Conservation (phyloP, 2,329 filamentous ascomycete genomes). For the Ascosphaera acerosa region DNA sequence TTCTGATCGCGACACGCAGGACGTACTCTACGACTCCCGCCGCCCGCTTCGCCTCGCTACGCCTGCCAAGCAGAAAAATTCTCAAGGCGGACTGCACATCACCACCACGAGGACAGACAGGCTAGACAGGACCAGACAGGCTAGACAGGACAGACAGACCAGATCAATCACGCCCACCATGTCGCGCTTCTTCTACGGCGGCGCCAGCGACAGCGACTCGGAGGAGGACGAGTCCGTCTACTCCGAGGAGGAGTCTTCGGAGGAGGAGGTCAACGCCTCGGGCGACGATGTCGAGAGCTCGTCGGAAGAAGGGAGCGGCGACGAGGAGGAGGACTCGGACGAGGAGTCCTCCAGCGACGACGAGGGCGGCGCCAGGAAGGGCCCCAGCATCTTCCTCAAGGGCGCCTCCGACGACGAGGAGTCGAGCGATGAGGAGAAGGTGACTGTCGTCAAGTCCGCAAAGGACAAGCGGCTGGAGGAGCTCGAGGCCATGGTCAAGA, state of each 20-base stretch:
- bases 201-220: slow-evolving; percentile 81
- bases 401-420: slow-evolving; percentile 53
- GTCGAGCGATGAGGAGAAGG: slow-evolving; percentile 60
- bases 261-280: slow-evolving; percentile 26
- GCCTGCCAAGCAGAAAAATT: too few species aligned
- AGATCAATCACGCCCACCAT: slow-evolving; percentile 37
- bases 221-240: slow-evolving; percentile 82
- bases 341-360: slow-evolving; percentile 27
- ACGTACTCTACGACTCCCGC: too few species aligned
- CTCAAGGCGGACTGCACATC: too few species aligned
- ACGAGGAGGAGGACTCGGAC: slow-evolving; percentile 31
- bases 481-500: slow-evolving; percentile 64
- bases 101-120: too few species aligned
- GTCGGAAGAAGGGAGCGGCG: slow-evolving; percentile 23
- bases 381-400: slow-evolving; percentile 65
- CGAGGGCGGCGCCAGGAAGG: slow-evolving; percentile 35
- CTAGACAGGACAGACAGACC: background rate
- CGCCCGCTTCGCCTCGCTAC: too few species aligned
- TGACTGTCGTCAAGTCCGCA: slow-evolving; percentile 79
- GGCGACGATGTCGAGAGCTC: slow-evolving; percentile 26
- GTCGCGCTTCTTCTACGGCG: slow-evolving; percentile 94
- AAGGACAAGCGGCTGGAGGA: slow-evolving; percentile 96
- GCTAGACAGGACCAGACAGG: too few species aligned
- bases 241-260: slow-evolving; percentile 43
- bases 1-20: too few species aligned